These are phyloP conservation scores for Clarkia xantiana DNA, from an alignment of 345 rosid species.

Conservation along the genomic window DNA sequence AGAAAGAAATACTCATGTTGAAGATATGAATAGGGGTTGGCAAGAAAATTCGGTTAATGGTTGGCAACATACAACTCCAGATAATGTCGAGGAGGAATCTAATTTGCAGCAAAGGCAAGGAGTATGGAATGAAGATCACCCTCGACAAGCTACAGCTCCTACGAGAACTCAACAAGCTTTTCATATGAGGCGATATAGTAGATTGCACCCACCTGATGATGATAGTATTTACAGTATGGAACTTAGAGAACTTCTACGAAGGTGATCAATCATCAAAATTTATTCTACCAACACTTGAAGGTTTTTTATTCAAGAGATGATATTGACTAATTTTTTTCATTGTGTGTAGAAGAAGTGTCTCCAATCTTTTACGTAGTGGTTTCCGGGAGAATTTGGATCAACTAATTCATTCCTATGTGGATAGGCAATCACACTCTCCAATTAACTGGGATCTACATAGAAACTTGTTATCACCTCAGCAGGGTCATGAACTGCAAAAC, in stretches of 20 bases:
- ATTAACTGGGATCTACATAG: slow-evolving; percentile 87
- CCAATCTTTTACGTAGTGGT: slow-evolving; percentile 91
- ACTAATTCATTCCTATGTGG: slow-evolving; percentile 80
- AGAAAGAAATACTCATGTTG: slow-evolving; percentile 36
- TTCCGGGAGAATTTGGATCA: slow-evolving; percentile 99
- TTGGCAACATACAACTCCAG: slow-evolving; percentile 40
- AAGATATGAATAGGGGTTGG: slow-evolving; percentile 36
- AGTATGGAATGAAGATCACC: slow-evolving; percentile 41
- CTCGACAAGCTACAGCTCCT: slow-evolving; percentile 47
- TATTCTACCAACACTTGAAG: not conserved
- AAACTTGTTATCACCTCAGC: slow-evolving; percentile 60
- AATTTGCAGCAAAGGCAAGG: slow-evolving; percentile 30
- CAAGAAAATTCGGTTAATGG: slow-evolving; percentile 36
- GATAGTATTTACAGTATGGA: slow-evolving; percentile 93
- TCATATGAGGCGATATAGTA: slow-evolving; percentile 59
- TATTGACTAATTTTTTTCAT: not conserved
- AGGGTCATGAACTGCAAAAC: slow-evolving; percentile 48
- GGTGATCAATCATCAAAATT: slow-evolving; percentile 28
- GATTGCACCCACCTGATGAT: slow-evolving; percentile 93
- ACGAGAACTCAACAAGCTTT: slow-evolving; percentile 46
- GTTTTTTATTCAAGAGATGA: not conserved
- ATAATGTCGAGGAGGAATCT: slow-evolving; percentile 29
- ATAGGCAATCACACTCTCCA: slow-evolving; percentile 77
- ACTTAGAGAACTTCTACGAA: slow-evolving; percentile 89
- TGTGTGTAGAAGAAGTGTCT: slow-evolving; percentile 73